Percentiles rank a stretch among this genome's conserved stretches.
These are phyloP conservation scores for Cornus florida DNA, from an alignment of 148 eudicot species.

Conservation along the genomic window DNA sequence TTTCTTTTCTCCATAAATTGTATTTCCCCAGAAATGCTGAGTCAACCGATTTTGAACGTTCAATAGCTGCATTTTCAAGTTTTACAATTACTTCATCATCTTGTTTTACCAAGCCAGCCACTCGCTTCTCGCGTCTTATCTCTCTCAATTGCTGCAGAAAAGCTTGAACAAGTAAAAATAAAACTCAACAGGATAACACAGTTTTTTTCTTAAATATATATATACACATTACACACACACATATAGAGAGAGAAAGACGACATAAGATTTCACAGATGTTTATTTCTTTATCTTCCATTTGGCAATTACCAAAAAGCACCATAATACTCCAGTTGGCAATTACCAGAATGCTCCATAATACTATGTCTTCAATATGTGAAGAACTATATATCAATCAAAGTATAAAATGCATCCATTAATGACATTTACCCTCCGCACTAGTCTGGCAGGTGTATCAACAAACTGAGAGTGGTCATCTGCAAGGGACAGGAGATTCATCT, in stretches of 20 bases:
- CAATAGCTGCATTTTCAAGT: constrained; percentile 96
- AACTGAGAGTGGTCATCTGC: constrained; percentile 53
- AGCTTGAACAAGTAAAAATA: constrained; percentile 3
- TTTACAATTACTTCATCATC: constrained; percentile 78
- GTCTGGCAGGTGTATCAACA: constrained; percentile 63
- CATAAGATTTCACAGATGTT: background rate
- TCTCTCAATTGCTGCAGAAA: constrained; percentile 74
- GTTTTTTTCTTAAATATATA: too few relatives aligned
- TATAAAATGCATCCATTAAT: background rate
- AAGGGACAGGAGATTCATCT: constrained; percentile 10
- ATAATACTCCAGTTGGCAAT: background rate
- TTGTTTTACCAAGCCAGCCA: constrained; percentile 69
- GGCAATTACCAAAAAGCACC: background rate
- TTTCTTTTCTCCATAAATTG: constrained; percentile 90
- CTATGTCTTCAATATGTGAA: background rate
- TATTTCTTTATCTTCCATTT: background rate
- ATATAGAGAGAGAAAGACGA: background rate
- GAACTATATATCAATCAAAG: constrained; percentile 8
- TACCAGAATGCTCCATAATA: background rate
- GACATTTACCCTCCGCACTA: constrained; percentile 68
- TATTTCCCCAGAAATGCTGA: constrained; percentile 94
- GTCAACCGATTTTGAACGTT: constrained; percentile 90
- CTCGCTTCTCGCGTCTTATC: constrained; percentile 77
- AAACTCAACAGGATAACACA: background rate
- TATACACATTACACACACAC: too few relatives aligned